Evolutionary conservation across 2,329 filamentous ascomycete genomes (phyloP).

Genomic region (Emydomyces testavorans): DNA sequence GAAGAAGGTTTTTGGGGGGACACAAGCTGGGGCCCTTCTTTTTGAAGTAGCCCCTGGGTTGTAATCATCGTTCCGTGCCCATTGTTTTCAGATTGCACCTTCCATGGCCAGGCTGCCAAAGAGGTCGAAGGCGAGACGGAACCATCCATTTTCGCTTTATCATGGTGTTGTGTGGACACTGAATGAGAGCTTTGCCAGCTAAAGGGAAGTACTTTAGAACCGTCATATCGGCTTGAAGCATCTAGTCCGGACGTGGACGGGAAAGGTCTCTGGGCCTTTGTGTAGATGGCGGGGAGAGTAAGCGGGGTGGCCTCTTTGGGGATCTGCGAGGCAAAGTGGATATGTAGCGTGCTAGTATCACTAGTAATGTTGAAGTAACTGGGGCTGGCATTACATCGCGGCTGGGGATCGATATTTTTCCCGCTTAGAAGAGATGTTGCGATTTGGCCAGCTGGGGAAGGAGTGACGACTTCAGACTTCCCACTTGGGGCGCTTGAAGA

Average conservation of each 20-base stretch:
- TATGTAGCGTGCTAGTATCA: slow-evolving; percentile 1
- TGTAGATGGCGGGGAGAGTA: not conserved
- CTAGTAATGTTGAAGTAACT: slow-evolving; percentile 14
- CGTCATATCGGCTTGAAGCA: not conserved
- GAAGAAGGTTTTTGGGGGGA: not conserved
- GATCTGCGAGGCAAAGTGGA: slow-evolving; percentile 2
- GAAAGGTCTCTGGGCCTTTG: not conserved
- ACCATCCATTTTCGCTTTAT: not conserved
- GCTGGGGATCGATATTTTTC: not conserved
- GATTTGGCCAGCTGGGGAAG: slow-evolving; percentile 46
- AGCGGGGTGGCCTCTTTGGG: not conserved
- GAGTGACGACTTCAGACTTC: slow-evolving; percentile 39
- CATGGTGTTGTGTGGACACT: not conserved
- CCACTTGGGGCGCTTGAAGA: slow-evolving; percentile 38
- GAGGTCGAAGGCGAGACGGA: not conserved
- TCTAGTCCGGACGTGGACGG: not conserved
- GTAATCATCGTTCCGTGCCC: not conserved
- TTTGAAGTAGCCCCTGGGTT: not conserved
- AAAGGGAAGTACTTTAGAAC: not conserved
- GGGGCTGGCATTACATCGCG: slow-evolving; percentile 7
- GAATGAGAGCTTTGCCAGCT: not conserved
- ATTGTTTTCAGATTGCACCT: not conserved
- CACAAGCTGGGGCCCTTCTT: not conserved
- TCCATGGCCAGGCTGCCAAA: not conserved
- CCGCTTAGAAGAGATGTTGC: slow-evolving; percentile 37